phyloP scores from a whole-genome alignment of 129 eudicot genomes.

The Tagetes erecta region DNA sequence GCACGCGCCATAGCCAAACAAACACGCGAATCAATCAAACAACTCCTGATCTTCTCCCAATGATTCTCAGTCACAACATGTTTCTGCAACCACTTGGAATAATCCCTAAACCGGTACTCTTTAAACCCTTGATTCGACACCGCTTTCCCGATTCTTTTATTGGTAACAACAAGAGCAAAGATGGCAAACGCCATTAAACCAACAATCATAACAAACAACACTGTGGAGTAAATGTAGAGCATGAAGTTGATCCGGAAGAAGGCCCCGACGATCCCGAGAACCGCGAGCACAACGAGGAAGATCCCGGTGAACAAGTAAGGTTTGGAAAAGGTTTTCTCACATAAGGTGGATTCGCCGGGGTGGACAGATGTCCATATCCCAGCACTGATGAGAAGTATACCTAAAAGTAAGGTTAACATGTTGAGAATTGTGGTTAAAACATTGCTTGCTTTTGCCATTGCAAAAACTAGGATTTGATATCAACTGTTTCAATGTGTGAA shows the following conservation, averaged over 20 bases:
- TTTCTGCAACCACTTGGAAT: slow-evolving; percentile 67
- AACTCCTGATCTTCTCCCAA: slow-evolving; percentile 63
- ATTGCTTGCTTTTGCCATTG: slow-evolving; percentile 53
- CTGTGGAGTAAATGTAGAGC: slow-evolving; percentile 46
- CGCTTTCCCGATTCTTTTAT: slow-evolving; percentile 44
- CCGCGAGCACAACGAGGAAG: slow-evolving; percentile 45
- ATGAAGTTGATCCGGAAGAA: slow-evolving; percentile 33
- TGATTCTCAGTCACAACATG: slow-evolving; percentile 47
- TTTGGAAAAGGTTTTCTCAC: slow-evolving; percentile 40
- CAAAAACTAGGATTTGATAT: slow-evolving; percentile 14
- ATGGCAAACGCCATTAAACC: slow-evolving; percentile 44
- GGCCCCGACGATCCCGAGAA: slow-evolving; percentile 57
- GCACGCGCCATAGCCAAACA: slow-evolving; percentile 38
- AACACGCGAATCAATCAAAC: slow-evolving; percentile 46
- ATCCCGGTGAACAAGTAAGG: slow-evolving; percentile 57
- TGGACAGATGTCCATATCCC: slow-evolving; percentile 40
- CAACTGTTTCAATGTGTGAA: slow-evolving; percentile 6
- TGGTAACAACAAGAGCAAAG: slow-evolving; percentile 54
- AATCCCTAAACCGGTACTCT: slow-evolving; percentile 54
- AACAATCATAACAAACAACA: slow-evolving; percentile 46
- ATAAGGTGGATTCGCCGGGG: slow-evolving; percentile 35
- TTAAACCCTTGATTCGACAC: slow-evolving; percentile 45
- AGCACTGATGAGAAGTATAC: slow-evolving; percentile 38
- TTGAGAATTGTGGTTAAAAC: slow-evolving; percentile 42
- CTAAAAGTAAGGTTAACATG: slow-evolving; percentile 37